A percentile compares a stretch with the other conserved stretches of the same genome.
Conservation (phyloP, 331 rosid genomes). For the Stylosanthes scabra region DNA sequence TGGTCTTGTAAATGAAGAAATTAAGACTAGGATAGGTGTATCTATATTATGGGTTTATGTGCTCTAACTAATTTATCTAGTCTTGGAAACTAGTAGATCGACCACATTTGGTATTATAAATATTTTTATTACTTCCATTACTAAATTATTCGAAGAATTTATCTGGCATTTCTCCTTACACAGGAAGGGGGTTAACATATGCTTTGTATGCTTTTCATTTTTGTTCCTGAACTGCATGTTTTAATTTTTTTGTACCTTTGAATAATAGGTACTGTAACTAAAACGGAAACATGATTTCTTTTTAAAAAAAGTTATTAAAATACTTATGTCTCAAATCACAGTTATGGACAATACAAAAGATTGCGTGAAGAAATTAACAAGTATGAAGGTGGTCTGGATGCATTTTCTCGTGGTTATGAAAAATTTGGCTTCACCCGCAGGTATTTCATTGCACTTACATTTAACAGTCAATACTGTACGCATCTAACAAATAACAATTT, state of each 20-base stretch:
- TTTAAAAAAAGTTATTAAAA: neutral
- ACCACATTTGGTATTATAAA: neutral
- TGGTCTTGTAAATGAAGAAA: neutral
- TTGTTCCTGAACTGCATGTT: constrained; percentile 8
- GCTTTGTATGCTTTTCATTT: constrained; percentile 10
- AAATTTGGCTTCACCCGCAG: constrained; percentile 87
- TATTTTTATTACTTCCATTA: constrained; percentile 12
- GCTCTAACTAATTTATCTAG: neutral
- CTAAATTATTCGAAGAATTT: neutral
- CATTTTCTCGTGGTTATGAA: constrained; percentile 94
- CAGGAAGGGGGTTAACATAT: constrained; percentile 7
- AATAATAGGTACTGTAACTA: constrained; percentile 11
- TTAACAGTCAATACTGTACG: constrained; percentile 5
- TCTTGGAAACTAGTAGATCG: neutral
- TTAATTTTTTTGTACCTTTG: constrained; percentile 9
- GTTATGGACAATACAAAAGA: constrained; percentile 75
- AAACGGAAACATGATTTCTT: constrained; percentile 25
- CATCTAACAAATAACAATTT: constrained; percentile 5
- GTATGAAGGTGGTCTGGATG: constrained; percentile 91
- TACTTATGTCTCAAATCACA: constrained; percentile 32
- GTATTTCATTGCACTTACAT: constrained; percentile 43
- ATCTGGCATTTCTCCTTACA: constrained; percentile 16
- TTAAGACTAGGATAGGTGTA: neutral
- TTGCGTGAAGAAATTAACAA: constrained; percentile 75
- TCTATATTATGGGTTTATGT: neutral